Conservation (phyloP, 345 rosid genomes). For the Citrus inodora region DNA sequence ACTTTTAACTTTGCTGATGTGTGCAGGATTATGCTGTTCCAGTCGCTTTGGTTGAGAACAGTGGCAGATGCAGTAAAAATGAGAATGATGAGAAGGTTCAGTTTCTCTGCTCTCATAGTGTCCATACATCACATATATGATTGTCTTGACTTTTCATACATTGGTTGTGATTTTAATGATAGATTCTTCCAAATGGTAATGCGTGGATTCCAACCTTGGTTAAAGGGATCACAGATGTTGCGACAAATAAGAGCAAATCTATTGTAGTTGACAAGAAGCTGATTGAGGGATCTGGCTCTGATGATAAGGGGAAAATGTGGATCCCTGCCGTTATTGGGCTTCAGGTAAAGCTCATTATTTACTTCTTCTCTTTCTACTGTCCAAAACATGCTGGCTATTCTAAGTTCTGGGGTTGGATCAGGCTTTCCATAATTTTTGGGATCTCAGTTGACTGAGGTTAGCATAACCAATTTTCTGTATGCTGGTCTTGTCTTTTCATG, state of each 20-base stretch:
- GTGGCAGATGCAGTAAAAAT: constrained; percentile 84
- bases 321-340: constrained; percentile 57
- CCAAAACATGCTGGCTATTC: too few relatives aligned
- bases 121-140: neutral
- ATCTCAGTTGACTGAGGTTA: constrained; percentile 7
- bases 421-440: neutral
- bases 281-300: constrained; percentile 67
- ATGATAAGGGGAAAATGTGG: constrained; percentile 58
- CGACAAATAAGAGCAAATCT: constrained; percentile 56
- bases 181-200: constrained; percentile 70
- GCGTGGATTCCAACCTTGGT: constrained; percentile 71
- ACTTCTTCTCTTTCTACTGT: too few relatives aligned
- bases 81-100: constrained; percentile 71
- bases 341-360: constrained; percentile 44
- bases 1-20: constrained; percentile 11
- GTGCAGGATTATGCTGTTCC: constrained; percentile 48
- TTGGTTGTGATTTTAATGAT: constrained; percentile 9
- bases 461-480: neutral
- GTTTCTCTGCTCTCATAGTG: constrained; percentile 1
- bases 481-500: neutral
- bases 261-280: constrained; percentile 62
- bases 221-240: constrained; percentile 52
- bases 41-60: constrained; percentile 73
- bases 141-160: constrained; percentile 4
- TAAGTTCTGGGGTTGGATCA: too few relatives aligned